Conservation (phyloP, 2,329 filamentous ascomycete genomes). For the Penicillium capsulatum region DNA sequence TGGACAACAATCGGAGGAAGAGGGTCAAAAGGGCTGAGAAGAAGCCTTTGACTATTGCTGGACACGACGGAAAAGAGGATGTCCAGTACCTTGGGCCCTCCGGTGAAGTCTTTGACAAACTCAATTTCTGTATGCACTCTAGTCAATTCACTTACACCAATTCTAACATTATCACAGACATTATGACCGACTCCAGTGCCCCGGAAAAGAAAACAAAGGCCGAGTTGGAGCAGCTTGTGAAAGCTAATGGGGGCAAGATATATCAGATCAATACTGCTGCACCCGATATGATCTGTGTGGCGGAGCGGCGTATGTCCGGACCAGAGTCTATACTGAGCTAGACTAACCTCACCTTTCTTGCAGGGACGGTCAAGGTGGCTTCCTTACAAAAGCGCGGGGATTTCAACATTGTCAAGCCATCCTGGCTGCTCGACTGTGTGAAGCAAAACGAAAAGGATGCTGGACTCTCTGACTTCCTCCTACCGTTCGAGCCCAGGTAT, state of each 20-base stretch:
- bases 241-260: slow-evolving; percentile 74
- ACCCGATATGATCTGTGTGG: slow-evolving; percentile 65
- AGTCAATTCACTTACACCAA: background rate
- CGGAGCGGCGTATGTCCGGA: slow-evolving; percentile 61
- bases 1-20: slow-evolving; percentile 64
- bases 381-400: slow-evolving; percentile 70
- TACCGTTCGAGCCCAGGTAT: slow-evolving; percentile 60
- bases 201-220: slow-evolving; percentile 71
- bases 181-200: slow-evolving; percentile 69
- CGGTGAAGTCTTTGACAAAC: slow-evolving; percentile 66
- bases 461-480: slow-evolving; percentile 52
- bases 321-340: background rate
- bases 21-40: slow-evolving; percentile 55
- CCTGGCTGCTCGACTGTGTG: slow-evolving; percentile 81
- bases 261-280: slow-evolving; percentile 66
- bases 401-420: slow-evolving; percentile 69
- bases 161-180: slow-evolving; percentile 36
- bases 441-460: slow-evolving; percentile 53
- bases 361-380: slow-evolving; percentile 68
- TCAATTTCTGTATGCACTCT: slow-evolving; percentile 62
- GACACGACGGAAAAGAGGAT: slow-evolving; percentile 55
- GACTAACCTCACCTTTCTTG: slow-evolving; percentile 13
- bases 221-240: slow-evolving; percentile 75
- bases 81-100: slow-evolving; percentile 54
- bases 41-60: slow-evolving; percentile 70